phyloP scores from a whole-genome alignment of 106 monocot genomes.

The Apostasia ramifera region DNA sequence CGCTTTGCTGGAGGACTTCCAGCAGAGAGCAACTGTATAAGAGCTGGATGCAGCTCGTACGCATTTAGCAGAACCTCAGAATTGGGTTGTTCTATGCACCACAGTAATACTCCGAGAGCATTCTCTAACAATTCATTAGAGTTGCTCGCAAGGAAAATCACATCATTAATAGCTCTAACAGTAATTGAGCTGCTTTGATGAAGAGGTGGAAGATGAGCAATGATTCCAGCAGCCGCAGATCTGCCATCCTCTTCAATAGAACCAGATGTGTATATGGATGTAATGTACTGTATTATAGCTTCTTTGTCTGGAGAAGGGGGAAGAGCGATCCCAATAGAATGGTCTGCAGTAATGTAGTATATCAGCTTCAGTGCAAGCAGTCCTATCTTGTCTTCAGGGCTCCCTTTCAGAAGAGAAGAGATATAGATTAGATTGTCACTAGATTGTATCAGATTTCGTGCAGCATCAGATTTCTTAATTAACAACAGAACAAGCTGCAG shows the following conservation, averaged over 20 bases:
- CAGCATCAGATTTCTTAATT: constrained; percentile 8
- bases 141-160: not conserved
- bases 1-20: constrained; percentile 11
- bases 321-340: not conserved
- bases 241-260: not conserved
- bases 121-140: constrained; percentile 8
- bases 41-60: not conserved
- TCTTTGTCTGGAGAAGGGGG: constrained; percentile 16
- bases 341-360: not conserved
- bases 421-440: not conserved
- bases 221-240: constrained; percentile 12
- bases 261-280: not conserved
- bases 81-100: constrained; percentile 3
- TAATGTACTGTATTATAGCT: not conserved
- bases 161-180: constrained; percentile 8
- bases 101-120: constrained; percentile 1
- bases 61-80: constrained; percentile 7
- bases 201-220: constrained; percentile 7
- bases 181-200: not conserved
- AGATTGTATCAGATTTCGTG: constrained; percentile 1
- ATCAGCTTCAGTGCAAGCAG: constrained; percentile 7
- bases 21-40: constrained; percentile 9
- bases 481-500: constrained; percentile 1
- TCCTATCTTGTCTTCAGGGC: not conserved
- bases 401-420: constrained; percentile 1